A percentile compares a stretch with the other conserved stretches of the same genome.
These are phyloP conservation scores for Penicillium sp. DNA, from an alignment of 2,329 filamentous ascomycete species.

Conservation along the genomic window DNA sequence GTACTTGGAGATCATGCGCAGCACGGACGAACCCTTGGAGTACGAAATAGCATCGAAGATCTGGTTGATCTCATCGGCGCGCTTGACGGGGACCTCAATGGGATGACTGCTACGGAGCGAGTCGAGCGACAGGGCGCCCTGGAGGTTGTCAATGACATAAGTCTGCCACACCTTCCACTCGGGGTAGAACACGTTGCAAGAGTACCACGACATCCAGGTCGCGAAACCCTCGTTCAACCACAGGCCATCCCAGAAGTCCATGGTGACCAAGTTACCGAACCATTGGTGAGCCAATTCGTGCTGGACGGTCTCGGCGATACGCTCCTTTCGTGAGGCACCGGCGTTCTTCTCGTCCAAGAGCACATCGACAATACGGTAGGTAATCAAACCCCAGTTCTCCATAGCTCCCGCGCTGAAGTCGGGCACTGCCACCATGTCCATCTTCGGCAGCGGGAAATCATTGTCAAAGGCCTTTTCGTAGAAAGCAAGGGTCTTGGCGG, in stretches of 20 bases:
- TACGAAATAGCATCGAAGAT: constrained; percentile 98
- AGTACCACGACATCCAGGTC: constrained; percentile 92
- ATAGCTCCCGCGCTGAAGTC: constrained; percentile 95
- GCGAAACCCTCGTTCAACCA: constrained; percentile 96
- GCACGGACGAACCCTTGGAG: constrained; percentile 91
- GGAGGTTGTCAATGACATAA: constrained; percentile 90
- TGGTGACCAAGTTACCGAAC: constrained; percentile 96
- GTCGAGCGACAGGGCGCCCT: constrained; percentile 83
- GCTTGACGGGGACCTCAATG: constrained; percentile 94
- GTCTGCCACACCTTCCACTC: constrained; percentile 98
- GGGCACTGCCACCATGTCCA: constrained; percentile 95
- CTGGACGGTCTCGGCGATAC: constrained; percentile 92
- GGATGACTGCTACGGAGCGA: constrained; percentile 92
- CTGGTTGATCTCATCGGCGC: constrained; percentile 93
- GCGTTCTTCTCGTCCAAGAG: constrained; percentile 90
- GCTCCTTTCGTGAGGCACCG: constrained; percentile 84
- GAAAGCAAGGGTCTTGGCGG: constrained; percentile 84
- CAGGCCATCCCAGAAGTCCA: constrained; percentile 98
- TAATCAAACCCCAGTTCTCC: constrained; percentile 98
- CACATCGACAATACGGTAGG: constrained; percentile 88
- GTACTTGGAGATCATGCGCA: constrained; percentile 96
- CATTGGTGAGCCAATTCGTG: constrained; percentile 97
- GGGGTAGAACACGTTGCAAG: constrained; percentile 90
- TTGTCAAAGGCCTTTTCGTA: constrained; percentile 94
- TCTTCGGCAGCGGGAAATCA: constrained; percentile 84